These are phyloP conservation scores for Stachybotrys chartarum DNA, from an alignment of 2,329 filamentous ascomycete genomes.

Conservation along the genomic window DNA sequence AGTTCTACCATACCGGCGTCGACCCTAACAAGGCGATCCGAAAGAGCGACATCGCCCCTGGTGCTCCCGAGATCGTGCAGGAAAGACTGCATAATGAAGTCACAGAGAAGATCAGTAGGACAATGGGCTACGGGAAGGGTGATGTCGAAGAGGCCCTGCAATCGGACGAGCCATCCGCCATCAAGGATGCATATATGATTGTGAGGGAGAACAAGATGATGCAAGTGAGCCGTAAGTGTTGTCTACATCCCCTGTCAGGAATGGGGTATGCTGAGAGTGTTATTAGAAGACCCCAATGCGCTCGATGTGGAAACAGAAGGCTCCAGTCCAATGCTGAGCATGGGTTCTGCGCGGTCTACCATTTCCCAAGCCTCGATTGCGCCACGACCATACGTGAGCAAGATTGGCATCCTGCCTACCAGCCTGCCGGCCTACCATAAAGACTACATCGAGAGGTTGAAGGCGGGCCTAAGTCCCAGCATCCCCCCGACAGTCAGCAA, in stretches of 20 bases:
- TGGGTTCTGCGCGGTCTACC: conserved; percentile 47
- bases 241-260: conserved; percentile 2
- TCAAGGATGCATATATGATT: conserved; percentile 98
- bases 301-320: conserved; percentile 27
- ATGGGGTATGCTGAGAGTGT: conserved; percentile 21
- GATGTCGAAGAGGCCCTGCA: conserved; percentile 93
- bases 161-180: conserved; percentile 89
- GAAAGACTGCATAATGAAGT: conserved; percentile 89
- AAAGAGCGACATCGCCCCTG: conserved; percentile 71
- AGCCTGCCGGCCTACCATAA: conserved; percentile 87
- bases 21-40: conserved; percentile 89
- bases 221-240: conserved; percentile 78
- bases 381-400: conserved; percentile 61
- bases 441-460: conserved; percentile 74
- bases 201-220: conserved; percentile 97
- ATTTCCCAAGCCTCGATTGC: conserved; percentile 41
- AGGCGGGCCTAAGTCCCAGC: conserved; percentile 41
- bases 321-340: conserved; percentile 44
- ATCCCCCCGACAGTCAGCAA: conserved; percentile 34
- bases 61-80: conserved; percentile 70
- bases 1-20: conserved; percentile 89
- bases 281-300: conserved; percentile 24
- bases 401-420: conserved; percentile 85
- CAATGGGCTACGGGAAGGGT: conserved; percentile 92
- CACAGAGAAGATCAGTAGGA: conserved; percentile 92